A percentile compares a stretch with the other conserved stretches of the same genome.
Evolutionary conservation across 2,329 filamentous ascomycete genomes (phyloP).

Genomic region (Colletotrichum australisinense): DNA sequence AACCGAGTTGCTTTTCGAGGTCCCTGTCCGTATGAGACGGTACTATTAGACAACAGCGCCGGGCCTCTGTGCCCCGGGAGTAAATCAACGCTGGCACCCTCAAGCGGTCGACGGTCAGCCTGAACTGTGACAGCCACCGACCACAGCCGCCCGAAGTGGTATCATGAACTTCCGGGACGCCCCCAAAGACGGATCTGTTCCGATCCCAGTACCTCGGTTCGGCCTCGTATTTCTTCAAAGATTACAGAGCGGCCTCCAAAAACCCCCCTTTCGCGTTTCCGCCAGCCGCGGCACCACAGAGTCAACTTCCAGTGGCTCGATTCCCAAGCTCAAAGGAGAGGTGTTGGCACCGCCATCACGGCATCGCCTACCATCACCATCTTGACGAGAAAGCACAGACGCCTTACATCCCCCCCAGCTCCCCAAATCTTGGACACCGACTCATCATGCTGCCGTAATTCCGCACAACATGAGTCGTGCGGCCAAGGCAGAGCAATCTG

Average conservation of each 20-base stretch:
- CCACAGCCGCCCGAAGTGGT: constrained; percentile 1
- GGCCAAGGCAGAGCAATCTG: constrained; percentile 7
- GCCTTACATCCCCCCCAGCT: background rate
- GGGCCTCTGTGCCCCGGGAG: background rate
- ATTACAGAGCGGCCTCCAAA: background rate
- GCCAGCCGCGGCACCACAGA: background rate
- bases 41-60: background rate
- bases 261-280: background rate
- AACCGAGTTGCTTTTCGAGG: background rate
- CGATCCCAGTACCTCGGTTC: background rate
- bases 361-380: background rate
- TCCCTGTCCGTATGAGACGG: background rate
- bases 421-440: constrained; percentile 5
- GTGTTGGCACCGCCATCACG: background rate
- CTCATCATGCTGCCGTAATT: constrained; percentile 12
- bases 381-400: background rate
- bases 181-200: background rate
- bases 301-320: background rate
- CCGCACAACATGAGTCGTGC: constrained; percentile 30
- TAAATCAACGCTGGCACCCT: background rate
- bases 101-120: constrained; percentile 9
- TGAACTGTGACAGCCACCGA: constrained; percentile 14
- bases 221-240: background rate
- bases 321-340: background rate
- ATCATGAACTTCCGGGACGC: background rate